Evolutionary conservation across 1,284 basidiomycete species (phyloP), one percentile per base, ranked within the genome.

Genomic region (Neonothopanus nambi): DNA sequence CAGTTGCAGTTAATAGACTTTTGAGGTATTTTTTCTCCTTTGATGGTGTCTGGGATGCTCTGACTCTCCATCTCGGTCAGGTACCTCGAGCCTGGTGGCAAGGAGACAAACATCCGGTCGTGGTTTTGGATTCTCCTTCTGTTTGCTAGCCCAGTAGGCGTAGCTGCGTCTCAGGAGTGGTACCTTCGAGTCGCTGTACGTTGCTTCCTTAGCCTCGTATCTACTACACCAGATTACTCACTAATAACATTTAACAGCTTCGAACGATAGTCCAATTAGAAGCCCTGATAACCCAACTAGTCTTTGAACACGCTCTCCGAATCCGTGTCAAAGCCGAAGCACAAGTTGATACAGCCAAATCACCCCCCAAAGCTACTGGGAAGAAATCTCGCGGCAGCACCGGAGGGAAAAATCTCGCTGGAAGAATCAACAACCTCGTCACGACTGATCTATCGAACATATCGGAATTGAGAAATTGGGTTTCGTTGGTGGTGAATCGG

Each of bases 201-300:
- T n/a, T n/a, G n/a, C 65, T 20, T 18, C 11, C 12, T 37, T 37
- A 2, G 13, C 17, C 15, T 26, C 17, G 1, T 30, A 28, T 12
- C 23, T n/a, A 17, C 42, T 21, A 26, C 38, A 44, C 40, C 54
- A 53, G 17, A 45, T 50, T 13, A 17, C 5, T 38, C 30, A 20
- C 33, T 41, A 18, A 15, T 24, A n/a, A 11, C 40, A 15, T 33
- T n/a, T 3, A 20, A 12, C 28, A 65, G 64, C 80, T 76, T 1
- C 67, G 72, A 13, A 71, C 72, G 5, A 68, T 82, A 8, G 80
- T 84, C 13, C 78, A 79, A 35, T 63, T 70, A 8, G 85, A 90
- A 62, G 76, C 77, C 3, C 76, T 90, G 47, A 70, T 90, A 51
- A 88, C 85, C 0, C 81, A 89, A 58, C 75, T 83, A 3, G 64